These are phyloP conservation scores for Babesia divergens DNA, from an alignment of 169 alveolate species.

Conservation along the genomic window DNA sequence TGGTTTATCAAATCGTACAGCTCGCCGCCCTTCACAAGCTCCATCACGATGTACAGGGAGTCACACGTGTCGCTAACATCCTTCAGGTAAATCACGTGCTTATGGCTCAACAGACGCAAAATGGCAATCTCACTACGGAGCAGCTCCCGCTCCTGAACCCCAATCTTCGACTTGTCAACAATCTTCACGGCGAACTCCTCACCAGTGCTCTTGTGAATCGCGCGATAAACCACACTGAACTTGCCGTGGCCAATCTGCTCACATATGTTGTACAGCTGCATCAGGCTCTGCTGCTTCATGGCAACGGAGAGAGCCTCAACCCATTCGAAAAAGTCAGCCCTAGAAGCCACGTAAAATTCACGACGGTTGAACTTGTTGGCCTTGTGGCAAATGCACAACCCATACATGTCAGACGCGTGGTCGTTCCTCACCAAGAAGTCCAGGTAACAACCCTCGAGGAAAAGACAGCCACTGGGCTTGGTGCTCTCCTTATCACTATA, in stretches of 20 bases:
- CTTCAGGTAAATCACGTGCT: slow-evolving; percentile 83
- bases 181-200: slow-evolving; percentile 83
- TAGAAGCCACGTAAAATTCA: slow-evolving; percentile 70
- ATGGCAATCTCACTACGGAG: slow-evolving; percentile 85
- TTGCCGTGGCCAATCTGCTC: slow-evolving; percentile 82
- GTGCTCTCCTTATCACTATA: slow-evolving; percentile 68
- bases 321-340: slow-evolving; percentile 77
- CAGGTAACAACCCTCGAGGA: slow-evolving; percentile 85
- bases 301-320: slow-evolving; percentile 78
- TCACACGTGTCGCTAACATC: slow-evolving; percentile 82
- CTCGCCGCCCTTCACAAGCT: slow-evolving; percentile 85
- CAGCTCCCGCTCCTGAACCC: slow-evolving; percentile 80
- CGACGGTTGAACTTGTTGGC: slow-evolving; percentile 68
- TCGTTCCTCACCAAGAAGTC: slow-evolving; percentile 52
- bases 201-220: slow-evolving; percentile 72
- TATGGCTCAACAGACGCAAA: slow-evolving; percentile 79
- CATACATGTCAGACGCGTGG: slow-evolving; percentile 46
- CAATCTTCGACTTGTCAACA: slow-evolving; percentile 78
- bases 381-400: slow-evolving; percentile 77
- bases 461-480: slow-evolving; percentile 83
- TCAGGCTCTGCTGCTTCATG: slow-evolving; percentile 79
- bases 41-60: slow-evolving; percentile 86
- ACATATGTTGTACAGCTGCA: slow-evolving; percentile 71
- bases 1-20: slow-evolving; percentile 75
- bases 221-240: slow-evolving; percentile 83